These are phyloP conservation scores for Pestalotiopsis sp. DNA, from an alignment of 2,329 filamentous ascomycete genomes.

Conservation along the genomic window DNA sequence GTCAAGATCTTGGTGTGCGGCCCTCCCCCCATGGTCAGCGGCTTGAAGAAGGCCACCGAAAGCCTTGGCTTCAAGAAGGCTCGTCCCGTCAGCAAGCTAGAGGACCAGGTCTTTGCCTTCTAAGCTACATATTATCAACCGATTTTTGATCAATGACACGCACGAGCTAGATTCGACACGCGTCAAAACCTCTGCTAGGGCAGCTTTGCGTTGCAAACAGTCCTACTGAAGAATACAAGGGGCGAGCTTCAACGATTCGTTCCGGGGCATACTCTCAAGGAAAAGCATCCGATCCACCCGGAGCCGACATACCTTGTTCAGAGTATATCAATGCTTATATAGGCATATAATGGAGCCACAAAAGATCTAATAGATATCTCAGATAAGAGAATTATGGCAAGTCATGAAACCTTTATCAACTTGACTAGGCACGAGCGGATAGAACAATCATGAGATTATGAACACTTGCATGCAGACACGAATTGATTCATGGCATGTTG, in stretches of 20 bases:
- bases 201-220: no score
- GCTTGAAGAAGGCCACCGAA: slow-evolving; percentile 95
- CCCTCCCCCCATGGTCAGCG: slow-evolving; percentile 94
- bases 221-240: not conserved
- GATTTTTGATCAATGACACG: not conserved
- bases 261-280: not conserved
- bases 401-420: not conserved
- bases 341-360: not conserved
- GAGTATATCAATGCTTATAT: not conserved
- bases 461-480: not conserved
- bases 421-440: not conserved
- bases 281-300: not conserved
- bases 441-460: not conserved
- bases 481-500: not conserved
- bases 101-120: slow-evolving; percentile 98
- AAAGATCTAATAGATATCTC: not conserved
- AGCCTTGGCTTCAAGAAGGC: slow-evolving; percentile 90
- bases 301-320: not conserved
- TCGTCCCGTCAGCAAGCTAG: slow-evolving; percentile 92
- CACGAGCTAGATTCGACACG: not conserved
- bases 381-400: not conserved
- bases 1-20: slow-evolving; percentile 95
- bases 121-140: slow-evolving; percentile 40
- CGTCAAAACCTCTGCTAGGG: not conserved
- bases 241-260: not conserved